phyloP scores from a whole-genome alignment of 306 rosid species.

The Hippophae rhamnoides region DNA sequence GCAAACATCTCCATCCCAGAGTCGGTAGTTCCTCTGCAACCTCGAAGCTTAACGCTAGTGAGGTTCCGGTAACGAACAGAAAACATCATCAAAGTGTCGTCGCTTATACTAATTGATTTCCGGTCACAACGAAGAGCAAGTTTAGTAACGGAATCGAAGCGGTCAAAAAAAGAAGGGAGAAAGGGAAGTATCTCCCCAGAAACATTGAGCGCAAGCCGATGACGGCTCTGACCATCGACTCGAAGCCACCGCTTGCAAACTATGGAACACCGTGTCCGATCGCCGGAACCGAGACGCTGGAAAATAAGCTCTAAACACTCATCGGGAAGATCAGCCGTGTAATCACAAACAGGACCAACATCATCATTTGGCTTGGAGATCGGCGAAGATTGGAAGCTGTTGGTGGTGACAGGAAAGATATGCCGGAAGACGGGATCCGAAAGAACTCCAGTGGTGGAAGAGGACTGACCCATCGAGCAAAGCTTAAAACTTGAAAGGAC shows the following conservation, averaged over 20 bases:
- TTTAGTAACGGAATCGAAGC: constrained; percentile 67
- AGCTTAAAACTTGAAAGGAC: background rate
- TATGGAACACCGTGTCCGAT: constrained; percentile 50
- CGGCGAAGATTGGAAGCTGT: constrained; percentile 14
- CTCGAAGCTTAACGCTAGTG: constrained; percentile 62
- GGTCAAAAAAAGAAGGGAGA: constrained; percentile 42
- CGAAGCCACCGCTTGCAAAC: constrained; percentile 58
- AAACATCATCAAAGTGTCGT: constrained; percentile 49
- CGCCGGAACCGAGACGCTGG: constrained; percentile 42
- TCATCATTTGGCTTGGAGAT: background rate
- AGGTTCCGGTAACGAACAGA: constrained; percentile 53
- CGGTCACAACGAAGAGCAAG: constrained; percentile 67
- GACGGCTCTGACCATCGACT: constrained; percentile 57
- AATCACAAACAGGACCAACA: constrained; percentile 18
- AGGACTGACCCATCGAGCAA: constrained; percentile 54
- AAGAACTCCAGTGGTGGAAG: constrained; percentile 30
- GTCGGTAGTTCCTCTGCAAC: constrained; percentile 57
- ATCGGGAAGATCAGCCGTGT: constrained; percentile 51
- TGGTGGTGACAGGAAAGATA: constrained; percentile 13
- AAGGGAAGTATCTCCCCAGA: constrained; percentile 32
- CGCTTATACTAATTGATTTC: constrained; percentile 45
- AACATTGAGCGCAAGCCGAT: constrained; percentile 47
- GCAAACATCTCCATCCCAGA: constrained; percentile 48
- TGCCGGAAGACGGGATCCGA: constrained; percentile 14
- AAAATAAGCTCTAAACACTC: constrained; percentile 54